phyloP scores from a whole-genome alignment of 2,329 filamentous ascomycete species.

The Penicillium sp. region DNA sequence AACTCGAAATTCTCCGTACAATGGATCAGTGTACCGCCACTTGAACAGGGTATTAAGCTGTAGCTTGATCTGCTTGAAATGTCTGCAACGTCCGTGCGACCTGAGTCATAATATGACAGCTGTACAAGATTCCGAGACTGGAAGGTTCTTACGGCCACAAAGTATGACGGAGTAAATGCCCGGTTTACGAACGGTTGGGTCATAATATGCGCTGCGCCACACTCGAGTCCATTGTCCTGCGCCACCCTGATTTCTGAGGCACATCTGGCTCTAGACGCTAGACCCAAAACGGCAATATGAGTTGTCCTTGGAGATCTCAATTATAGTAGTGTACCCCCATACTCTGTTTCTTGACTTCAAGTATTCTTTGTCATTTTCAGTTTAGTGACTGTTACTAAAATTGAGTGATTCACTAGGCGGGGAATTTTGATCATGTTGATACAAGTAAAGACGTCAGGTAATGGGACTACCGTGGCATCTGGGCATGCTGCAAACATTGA shows the following conservation, averaged over 20 bases:
- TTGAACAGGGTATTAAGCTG: not conserved
- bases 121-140: constrained; percentile 3
- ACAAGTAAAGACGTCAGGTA: no score
- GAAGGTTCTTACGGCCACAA: not conserved
- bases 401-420: not conserved
- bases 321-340: not conserved
- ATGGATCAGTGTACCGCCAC: constrained; percentile 1
- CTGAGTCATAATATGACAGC: constrained; percentile 18
- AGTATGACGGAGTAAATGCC: constrained; percentile 6
- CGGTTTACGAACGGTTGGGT: constrained; percentile 9
- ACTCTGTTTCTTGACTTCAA: not conserved
- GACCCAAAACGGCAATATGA: not conserved
- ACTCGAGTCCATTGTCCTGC: not conserved
- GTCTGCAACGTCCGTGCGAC: constrained; percentile 1
- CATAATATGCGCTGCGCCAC: constrained; percentile 19
- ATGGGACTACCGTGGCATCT: no score
- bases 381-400: not conserved
- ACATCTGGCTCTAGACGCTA: not conserved
- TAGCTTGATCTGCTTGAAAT: not conserved
- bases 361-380: not conserved
- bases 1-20: constrained; percentile 9
- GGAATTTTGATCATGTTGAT: not conserved
- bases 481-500: no score
- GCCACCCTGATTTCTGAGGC: not conserved
- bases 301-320: not conserved